These are phyloP conservation scores for Microdochium paspali DNA, from an alignment of 2,329 filamentous ascomycete species.

Conservation along the genomic window DNA sequence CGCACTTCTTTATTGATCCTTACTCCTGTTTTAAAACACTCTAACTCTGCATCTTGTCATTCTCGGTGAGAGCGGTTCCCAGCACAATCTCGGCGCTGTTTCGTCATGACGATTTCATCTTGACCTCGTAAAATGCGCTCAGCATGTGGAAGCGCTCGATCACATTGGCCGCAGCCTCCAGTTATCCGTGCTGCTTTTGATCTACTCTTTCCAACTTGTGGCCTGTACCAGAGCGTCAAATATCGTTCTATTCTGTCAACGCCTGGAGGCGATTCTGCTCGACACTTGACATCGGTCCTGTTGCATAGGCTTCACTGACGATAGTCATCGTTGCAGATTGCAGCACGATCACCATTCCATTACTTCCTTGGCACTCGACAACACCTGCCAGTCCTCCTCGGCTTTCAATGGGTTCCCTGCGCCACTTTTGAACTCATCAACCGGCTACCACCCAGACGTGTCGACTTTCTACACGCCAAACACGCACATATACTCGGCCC, in stretches of 20 bases:
- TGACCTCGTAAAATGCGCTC: too few relatives aligned
- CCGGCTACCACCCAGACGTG: slow-evolving; percentile 40
- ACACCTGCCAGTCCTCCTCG: slow-evolving; percentile 36
- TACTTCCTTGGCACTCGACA: slow-evolving; percentile 44
- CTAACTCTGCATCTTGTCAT: too few relatives aligned
- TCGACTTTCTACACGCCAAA: slow-evolving; percentile 37
- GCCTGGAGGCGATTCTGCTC: too few relatives aligned
- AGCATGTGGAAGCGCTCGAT: too few relatives aligned
- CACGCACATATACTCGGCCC: slow-evolving; percentile 33
- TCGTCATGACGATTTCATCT: too few relatives aligned
- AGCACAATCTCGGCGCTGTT: too few relatives aligned
- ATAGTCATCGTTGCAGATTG: slow-evolving; percentile 35
- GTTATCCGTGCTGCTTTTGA: too few relatives aligned
- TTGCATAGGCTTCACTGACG: neutral
- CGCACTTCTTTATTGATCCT: neutral
- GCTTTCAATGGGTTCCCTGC: slow-evolving; percentile 43
- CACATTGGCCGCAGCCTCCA: too few relatives aligned
- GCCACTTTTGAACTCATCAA: slow-evolving; percentile 32
- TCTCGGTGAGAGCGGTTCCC: too few relatives aligned
- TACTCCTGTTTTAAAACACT: slow-evolving; percentile 15
- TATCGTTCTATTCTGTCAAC: too few relatives aligned
- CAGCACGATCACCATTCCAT: slow-evolving; percentile 38
- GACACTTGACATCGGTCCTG: too few relatives aligned
- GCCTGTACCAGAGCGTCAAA: too few relatives aligned
- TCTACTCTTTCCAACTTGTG: neutral